Conservation (phyloP, 2,329 filamentous ascomycete genomes). For the Fusarium brachygibbosum region DNA sequence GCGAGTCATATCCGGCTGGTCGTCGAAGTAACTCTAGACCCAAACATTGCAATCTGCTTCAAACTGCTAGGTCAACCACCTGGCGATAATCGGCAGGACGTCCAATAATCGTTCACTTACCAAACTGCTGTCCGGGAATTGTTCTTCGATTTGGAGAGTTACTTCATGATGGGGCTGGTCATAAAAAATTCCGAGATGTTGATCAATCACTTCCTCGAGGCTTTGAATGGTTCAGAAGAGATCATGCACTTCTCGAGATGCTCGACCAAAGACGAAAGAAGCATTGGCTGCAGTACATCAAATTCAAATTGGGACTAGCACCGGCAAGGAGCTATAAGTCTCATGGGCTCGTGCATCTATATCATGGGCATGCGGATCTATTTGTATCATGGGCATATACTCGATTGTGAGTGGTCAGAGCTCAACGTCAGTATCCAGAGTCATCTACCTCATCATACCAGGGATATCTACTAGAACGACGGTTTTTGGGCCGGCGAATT, state of each 20-base stretch:
- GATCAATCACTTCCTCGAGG: neutral
- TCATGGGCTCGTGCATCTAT: slow-evolving; percentile 1
- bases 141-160: neutral
- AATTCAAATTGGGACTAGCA: slow-evolving; percentile 2
- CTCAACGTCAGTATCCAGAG: slow-evolving; percentile 2
- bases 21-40: neutral
- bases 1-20: neutral
- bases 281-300: neutral
- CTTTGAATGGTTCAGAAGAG: neutral
- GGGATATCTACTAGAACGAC: neutral
- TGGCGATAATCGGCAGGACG: neutral
- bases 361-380: neutral
- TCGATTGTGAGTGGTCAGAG: slow-evolving; percentile 29
- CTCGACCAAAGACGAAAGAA: slow-evolving; percentile 1
- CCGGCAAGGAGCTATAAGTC: neutral
- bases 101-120: too few species aligned
- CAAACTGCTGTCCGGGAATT: neutral
- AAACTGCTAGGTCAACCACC: neutral
- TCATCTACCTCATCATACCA: slow-evolving; percentile 6
- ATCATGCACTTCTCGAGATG: neutral
- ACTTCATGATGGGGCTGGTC: neutral
- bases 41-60: neutral
- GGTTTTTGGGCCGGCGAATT: neutral
- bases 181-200: neutral
- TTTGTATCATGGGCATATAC: slow-evolving; percentile 31